Conservation (phyloP, 2,329 filamentous ascomycete species). For the Sporothrix sp. region DNA sequence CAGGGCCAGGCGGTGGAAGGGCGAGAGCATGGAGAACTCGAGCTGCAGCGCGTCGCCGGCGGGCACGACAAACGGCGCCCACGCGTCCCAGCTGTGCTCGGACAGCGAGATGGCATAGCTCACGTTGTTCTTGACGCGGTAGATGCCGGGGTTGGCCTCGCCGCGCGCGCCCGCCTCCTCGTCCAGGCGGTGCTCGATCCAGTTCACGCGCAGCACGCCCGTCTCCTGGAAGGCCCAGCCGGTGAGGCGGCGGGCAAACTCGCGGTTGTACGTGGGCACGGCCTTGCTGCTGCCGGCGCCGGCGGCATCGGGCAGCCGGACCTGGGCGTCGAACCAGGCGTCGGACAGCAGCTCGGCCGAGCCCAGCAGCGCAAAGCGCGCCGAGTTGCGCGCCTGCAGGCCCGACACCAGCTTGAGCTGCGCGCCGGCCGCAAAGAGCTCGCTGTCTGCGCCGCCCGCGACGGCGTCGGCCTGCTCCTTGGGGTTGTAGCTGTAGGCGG, state of each 20-base stretch:
- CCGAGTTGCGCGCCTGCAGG: slow-evolving; percentile 87
- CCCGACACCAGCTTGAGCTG: slow-evolving; percentile 80
- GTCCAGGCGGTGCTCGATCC: slow-evolving; percentile 65
- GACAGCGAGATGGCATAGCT: slow-evolving; percentile 82
- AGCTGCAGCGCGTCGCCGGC: slow-evolving; percentile 71
- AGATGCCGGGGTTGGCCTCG: slow-evolving; percentile 73
- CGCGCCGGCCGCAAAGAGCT: slow-evolving; percentile 71
- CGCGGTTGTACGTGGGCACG: slow-evolving; percentile 63
- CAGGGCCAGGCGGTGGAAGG: slow-evolving; percentile 83
- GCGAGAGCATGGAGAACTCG: slow-evolving; percentile 97
- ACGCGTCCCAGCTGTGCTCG: slow-evolving; percentile 68
- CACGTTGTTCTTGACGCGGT: slow-evolving; percentile 96
- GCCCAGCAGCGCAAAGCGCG: slow-evolving; percentile 76
- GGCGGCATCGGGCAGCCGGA: slow-evolving; percentile 56
- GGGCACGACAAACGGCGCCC: slow-evolving; percentile 62
- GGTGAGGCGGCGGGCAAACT: slow-evolving; percentile 76
- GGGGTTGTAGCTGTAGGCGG: slow-evolving; percentile 87
- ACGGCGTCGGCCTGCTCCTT: slow-evolving; percentile 67
- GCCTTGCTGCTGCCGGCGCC: slow-evolving; percentile 35
- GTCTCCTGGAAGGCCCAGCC: slow-evolving; percentile 95
- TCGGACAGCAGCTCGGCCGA: slow-evolving; percentile 81
- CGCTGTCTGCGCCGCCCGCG: slow-evolving; percentile 61
- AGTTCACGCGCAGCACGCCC: slow-evolving; percentile 77
- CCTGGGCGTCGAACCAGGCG: slow-evolving; percentile 76
- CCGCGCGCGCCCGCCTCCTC: slow-evolving; percentile 43